Evolutionary conservation across 345 rosid genomes (phyloP).

Genomic region (Sapria himalayana): DNA sequence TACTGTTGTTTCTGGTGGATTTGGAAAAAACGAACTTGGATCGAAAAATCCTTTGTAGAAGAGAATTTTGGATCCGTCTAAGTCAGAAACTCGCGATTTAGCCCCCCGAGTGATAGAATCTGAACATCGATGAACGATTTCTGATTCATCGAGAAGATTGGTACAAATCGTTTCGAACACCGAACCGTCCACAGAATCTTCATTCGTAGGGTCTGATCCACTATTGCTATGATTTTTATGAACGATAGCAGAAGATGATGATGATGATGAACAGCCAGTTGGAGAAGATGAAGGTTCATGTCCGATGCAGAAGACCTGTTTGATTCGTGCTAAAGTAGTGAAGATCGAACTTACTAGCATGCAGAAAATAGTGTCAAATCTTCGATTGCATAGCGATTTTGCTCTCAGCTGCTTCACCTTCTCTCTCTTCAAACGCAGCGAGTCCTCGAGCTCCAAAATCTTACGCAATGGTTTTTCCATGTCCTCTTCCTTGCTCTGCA

Average conservation of each 20-base stretch:
- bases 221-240: no score
- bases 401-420: constrained; percentile 63
- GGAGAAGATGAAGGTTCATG: constrained; percentile 23
- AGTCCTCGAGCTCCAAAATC: constrained; percentile 45
- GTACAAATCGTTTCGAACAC: no score
- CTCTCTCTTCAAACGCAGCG: constrained; percentile 42
- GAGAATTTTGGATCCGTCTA: no score
- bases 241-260: no score
- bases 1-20: constrained; percentile 47
- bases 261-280: constrained; percentile 57
- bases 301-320: constrained; percentile 47
- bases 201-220: no score
- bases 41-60: constrained; percentile 29
- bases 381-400: constrained; percentile 67
- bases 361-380: constrained; percentile 43
- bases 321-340: constrained; percentile 51
- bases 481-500: constrained; percentile 11
- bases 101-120: constrained; percentile 13
- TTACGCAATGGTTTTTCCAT: constrained; percentile 20
- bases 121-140: constrained; percentile 46
- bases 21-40: constrained; percentile 36
- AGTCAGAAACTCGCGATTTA: no score
- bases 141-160: no score
- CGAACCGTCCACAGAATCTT: no score
- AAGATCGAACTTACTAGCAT: constrained; percentile 42